A percentile compares a stretch with the other conserved stretches of the same genome.
Evolutionary conservation across 129 eudicot species (phyloP).

Genomic region (Tanacetum coccineum): DNA sequence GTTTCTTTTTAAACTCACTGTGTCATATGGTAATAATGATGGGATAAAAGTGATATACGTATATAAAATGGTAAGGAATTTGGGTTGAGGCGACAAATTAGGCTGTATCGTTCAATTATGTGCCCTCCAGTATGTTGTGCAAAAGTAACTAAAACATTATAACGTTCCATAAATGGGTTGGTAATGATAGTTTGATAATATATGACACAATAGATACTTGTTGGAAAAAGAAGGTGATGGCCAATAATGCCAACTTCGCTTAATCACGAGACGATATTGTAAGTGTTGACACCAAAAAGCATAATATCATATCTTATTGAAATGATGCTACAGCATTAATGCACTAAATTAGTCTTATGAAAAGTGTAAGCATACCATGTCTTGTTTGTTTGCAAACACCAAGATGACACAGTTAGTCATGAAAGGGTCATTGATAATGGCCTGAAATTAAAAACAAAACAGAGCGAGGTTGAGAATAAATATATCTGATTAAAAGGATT

Average conservation of each 20-base stretch:
- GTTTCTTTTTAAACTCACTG: background rate
- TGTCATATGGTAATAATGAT: background rate
- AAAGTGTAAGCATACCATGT: slow-evolving; percentile 67
- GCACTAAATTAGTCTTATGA: slow-evolving; percentile 8
- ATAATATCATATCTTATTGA: slow-evolving; percentile 4
- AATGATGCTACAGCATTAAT: slow-evolving; percentile 1
- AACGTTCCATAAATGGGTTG: no score
- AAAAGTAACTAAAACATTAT: no score
- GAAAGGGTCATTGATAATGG: slow-evolving; percentile 91
- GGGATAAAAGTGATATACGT: background rate
- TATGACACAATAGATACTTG: no score
- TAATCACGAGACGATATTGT: no score
- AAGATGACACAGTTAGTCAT: slow-evolving; percentile 92
- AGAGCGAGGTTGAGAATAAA: slow-evolving; percentile 9
- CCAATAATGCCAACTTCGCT: no score
- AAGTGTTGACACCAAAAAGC: slow-evolving; percentile 1
- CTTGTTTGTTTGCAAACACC: slow-evolving; percentile 99
- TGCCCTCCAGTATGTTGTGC: no score
- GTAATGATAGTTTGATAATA: no score
- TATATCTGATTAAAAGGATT: background rate
- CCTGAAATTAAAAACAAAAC: slow-evolving; percentile 45
- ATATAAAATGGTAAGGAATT: background rate
- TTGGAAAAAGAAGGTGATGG: no score
- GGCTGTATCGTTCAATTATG: background rate
- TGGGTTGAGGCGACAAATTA: background rate